Conservation (phyloP, 768 basidiomycete genomes). For the Boletus rubescentipes region DNA sequence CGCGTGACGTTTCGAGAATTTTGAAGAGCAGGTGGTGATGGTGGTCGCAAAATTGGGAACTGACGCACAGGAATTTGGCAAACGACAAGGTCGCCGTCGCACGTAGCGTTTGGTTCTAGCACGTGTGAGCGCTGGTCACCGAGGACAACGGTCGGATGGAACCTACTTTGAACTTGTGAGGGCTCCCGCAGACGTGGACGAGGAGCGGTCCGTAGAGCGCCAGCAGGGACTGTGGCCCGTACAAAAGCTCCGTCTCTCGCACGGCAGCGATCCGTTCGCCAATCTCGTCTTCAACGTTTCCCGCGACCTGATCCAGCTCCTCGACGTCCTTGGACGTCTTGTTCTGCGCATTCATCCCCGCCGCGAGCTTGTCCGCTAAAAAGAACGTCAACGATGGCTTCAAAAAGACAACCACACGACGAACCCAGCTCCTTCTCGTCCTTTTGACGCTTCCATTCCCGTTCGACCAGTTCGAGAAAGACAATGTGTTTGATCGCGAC, state of each 20-base stretch:
- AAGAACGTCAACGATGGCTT: neutral
- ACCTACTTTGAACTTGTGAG: slow-evolving; percentile 83
- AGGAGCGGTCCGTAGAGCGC: slow-evolving; percentile 88
- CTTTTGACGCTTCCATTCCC: slow-evolving; percentile 96
- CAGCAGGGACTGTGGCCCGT: slow-evolving; percentile 77
- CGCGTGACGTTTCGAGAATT: slow-evolving; percentile 88
- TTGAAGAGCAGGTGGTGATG: slow-evolving; percentile 89
- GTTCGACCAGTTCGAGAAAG: slow-evolving; percentile 90
- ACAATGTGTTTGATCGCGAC: slow-evolving; percentile 98
- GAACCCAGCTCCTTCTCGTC: slow-evolving; percentile 80
- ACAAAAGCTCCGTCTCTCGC: slow-evolving; percentile 84
- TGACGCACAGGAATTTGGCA: slow-evolving; percentile 96
- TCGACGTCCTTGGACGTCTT: slow-evolving; percentile 61
- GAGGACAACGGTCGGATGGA: neutral
- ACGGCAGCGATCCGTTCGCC: slow-evolving; percentile 86
- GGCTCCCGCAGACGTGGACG: slow-evolving; percentile 86
- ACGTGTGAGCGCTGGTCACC: slow-evolving; percentile 9
- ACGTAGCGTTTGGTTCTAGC: slow-evolving; percentile 82
- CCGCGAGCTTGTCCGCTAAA: slow-evolving; percentile 60
- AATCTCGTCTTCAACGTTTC: slow-evolving; percentile 97
- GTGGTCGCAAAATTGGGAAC: slow-evolving; percentile 89
- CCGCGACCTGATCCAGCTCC: slow-evolving; percentile 95
- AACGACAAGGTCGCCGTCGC: slow-evolving; percentile 86
- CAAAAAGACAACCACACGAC: slow-evolving; percentile 19
- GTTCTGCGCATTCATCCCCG: slow-evolving; percentile 35